phyloP scores from a whole-genome alignment of 768 basidiomycete species.

The Lentinus tigrinus region DNA sequence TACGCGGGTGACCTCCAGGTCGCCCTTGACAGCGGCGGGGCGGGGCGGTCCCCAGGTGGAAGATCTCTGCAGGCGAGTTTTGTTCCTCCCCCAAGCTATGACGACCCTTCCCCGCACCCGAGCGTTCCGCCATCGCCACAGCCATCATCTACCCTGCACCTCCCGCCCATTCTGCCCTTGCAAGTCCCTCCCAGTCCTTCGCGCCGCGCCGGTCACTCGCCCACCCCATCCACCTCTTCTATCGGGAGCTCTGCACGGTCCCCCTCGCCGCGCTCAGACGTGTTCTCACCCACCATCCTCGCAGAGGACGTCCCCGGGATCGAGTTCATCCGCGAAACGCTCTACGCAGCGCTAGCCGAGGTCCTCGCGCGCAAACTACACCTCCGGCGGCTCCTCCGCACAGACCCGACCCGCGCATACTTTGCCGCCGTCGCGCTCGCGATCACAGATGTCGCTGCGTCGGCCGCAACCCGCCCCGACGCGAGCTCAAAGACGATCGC shows the following conservation, averaged over 20 bases:
- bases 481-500: constrained; percentile 10
- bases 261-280: constrained; percentile 15
- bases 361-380: constrained; percentile 55
- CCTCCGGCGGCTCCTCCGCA: constrained; percentile 54
- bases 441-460: constrained; percentile 64
- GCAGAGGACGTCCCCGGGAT: constrained; percentile 55
- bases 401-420: constrained; percentile 72
- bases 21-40: constrained; percentile 70
- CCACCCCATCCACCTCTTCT: constrained; percentile 28
- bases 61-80: constrained; percentile 53
- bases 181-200: background rate
- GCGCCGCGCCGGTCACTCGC: constrained; percentile 20
- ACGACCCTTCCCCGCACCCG: constrained; percentile 22
- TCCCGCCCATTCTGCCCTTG: constrained; percentile 21
- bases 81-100: constrained; percentile 70
- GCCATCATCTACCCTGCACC: constrained; percentile 20
- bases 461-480: constrained; percentile 47
- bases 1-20: constrained; percentile 76
- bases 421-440: constrained; percentile 75
- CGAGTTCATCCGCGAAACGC: constrained; percentile 80
- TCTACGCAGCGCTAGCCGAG: constrained; percentile 79
- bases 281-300: constrained; percentile 31
- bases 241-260: constrained; percentile 19
- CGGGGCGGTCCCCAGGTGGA: constrained; percentile 19
- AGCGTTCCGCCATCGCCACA: constrained; percentile 20